These are phyloP conservation scores for Ulmus americana DNA, from an alignment of 331 rosid species.

Conservation along the genomic window DNA sequence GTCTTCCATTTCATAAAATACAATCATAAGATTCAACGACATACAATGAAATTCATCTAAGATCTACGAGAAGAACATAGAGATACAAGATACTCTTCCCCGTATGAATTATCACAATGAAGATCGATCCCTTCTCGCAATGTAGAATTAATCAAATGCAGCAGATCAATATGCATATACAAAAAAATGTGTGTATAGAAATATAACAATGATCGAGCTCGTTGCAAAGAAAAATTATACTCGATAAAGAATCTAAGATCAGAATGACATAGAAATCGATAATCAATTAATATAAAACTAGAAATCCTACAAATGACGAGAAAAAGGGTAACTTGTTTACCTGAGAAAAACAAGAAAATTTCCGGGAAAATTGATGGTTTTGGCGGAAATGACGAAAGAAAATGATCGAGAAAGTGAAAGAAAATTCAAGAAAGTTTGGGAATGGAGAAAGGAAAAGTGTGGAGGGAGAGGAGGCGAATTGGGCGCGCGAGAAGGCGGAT, in stretches of 20 bases:
- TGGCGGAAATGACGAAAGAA: constrained; percentile 21
- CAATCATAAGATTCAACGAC: not conserved
- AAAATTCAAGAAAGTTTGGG: constrained; percentile 2
- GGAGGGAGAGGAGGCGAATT: constrained; percentile 39
- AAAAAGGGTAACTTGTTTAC: constrained; percentile 23
- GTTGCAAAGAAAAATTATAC: not conserved
- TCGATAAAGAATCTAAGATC: constrained; percentile 22
- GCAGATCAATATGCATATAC: constrained; percentile 25
- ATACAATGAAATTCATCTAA: not conserved
- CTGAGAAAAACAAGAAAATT: constrained; percentile 26
- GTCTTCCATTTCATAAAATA: not conserved
- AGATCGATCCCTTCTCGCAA: constrained; percentile 27
- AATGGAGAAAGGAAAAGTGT: constrained; percentile 11
- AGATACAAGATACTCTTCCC: not conserved
- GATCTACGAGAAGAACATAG: constrained; percentile 30
- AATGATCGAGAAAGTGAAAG: constrained; percentile 20
- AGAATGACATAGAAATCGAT: constrained; percentile 17
- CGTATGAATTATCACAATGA: constrained; percentile 16
- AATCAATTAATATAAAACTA: not conserved
- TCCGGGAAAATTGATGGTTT: constrained; percentile 16
- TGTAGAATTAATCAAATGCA: constrained; percentile 22
- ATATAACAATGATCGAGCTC: constrained; percentile 8
- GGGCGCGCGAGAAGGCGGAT: constrained; percentile 63
- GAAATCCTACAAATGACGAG: not conserved
- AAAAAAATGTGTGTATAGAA: constrained; percentile 1